Evolutionary conservation across 208 protist genomes (phyloP), one percentile per base, ranked within the genome.

Genomic region (Spongospora subterranea): DNA sequence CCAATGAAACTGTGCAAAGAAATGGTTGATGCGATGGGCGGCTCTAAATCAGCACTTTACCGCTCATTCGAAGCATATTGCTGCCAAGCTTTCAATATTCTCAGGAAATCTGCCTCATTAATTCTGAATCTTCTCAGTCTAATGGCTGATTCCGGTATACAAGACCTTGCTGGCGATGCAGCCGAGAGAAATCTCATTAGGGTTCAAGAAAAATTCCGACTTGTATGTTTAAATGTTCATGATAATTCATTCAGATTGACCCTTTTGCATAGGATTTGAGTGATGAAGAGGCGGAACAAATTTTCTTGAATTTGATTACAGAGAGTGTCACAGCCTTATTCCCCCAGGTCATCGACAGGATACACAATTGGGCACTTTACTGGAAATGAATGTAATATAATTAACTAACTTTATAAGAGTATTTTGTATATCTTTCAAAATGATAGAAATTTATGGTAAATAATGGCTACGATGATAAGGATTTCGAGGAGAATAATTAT

Each of bases 61-160:
- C 88, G 88, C 13, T 1, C 35, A 20, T 89, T 89, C 88, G 45
- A 60, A 46, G 46, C n/a, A 60, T 93, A 95, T 77, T 99, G 97
- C 93, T 98, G 96, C 91, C 96, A 95, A 53, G 96, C 97, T 0
- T 99, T 98, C 94, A 97, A 98, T 92, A 98, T 97, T 50, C 94
- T 99, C 0, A 95, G 98, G 54, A 97, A 98, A 91, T 95, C 96
- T 54, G 96, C 97, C 38, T 90, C 95, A 90, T 93, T 99, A 40
- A 97, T 99, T 90, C 93, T 99, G 40, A 97, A 98, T 93, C 93
- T 98, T 90, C 90, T 98, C 43, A 91, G 95, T 46, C 94, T 98
- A 13, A 98, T 99, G 96, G 91, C 95, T 0, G 96, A 98, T 90
- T 95, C 97, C 0, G 94, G 92, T 46, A 96, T 97, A 6, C 71